These are phyloP conservation scores for Phytopythium vexans DNA, from an alignment of 352 stramenopile genomes.

Conservation along the genomic window DNA sequence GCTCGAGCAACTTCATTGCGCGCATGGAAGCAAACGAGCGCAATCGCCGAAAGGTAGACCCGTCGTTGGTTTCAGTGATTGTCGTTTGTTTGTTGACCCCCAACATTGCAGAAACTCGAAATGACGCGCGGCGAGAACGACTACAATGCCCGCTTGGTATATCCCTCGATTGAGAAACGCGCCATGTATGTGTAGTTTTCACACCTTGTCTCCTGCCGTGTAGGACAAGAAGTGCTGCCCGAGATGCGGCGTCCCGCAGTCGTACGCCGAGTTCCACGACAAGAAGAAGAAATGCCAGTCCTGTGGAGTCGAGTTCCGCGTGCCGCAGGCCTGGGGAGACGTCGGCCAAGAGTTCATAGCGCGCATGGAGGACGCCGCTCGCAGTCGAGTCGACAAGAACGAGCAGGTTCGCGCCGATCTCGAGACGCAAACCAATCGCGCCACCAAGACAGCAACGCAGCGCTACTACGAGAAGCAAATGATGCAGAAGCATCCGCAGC, in stretches of 20 bases:
- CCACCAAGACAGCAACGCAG: constrained; percentile 54
- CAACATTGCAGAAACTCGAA: constrained; percentile 53
- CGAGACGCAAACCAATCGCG: constrained; percentile 25
- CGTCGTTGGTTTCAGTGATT: not conserved
- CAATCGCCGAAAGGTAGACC: constrained; percentile 67
- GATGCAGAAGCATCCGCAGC: constrained; percentile 42
- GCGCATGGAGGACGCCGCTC: constrained; percentile 47
- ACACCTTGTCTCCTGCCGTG: not conserved
- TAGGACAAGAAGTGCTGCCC: constrained; percentile 82
- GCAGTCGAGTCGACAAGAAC: constrained; percentile 38
- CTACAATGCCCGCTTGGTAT: constrained; percentile 59
- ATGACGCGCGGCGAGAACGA: constrained; percentile 72
- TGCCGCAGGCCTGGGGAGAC: constrained; percentile 74
- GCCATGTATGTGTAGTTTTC: not conserved
- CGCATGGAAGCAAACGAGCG: constrained; percentile 78
- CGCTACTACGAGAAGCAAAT: constrained; percentile 69
- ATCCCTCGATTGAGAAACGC: not conserved
- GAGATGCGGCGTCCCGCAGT: constrained; percentile 62
- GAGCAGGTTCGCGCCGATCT: constrained; percentile 40
- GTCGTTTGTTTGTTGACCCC: not conserved
- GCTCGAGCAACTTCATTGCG: constrained; percentile 49
- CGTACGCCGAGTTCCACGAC: constrained; percentile 80
- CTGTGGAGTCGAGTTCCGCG: constrained; percentile 70
- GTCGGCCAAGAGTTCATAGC: constrained; percentile 59
- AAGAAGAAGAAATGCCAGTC: constrained; percentile 86